Evolutionary conservation across 1,284 basidiomycete species (phyloP).

Genomic region (Erythrobasidium hasegawianum): DNA sequence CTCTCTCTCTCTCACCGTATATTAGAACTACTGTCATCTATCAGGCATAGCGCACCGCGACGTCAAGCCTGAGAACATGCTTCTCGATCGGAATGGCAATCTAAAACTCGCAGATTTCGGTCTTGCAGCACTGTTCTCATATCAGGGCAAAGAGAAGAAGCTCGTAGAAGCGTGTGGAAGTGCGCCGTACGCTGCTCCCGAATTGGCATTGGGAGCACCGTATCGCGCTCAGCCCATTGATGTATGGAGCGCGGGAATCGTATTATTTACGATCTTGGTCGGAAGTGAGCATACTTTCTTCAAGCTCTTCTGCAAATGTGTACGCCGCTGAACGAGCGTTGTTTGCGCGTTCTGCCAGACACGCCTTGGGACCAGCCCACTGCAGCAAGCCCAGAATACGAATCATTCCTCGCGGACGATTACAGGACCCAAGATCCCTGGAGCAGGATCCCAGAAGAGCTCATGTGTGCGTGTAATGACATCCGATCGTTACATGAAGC

Average conservation of each 20-base stretch:
- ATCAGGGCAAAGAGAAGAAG: constrained; percentile 76
- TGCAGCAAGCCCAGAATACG: constrained; percentile 69
- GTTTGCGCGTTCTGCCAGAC: too few relatives aligned
- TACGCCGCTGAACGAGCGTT: neutral
- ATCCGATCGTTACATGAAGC: too few relatives aligned
- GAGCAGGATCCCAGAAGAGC: constrained; percentile 60
- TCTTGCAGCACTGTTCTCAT: constrained; percentile 81
- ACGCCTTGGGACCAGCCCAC: constrained; percentile 98
- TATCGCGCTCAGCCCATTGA: constrained; percentile 92
- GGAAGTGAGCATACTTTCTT: too few relatives aligned
- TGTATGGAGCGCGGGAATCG: constrained; percentile 94
- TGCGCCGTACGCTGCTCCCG: constrained; percentile 67
- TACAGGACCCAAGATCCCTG: constrained; percentile 77
- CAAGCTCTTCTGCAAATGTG: constrained; percentile 37
- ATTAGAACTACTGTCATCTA: constrained; percentile 47
- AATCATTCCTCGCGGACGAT: constrained; percentile 68
- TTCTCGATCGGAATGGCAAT: constrained; percentile 48
- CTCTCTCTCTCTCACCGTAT: neutral
- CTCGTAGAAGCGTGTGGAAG: constrained; percentile 85
- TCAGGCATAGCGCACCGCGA: constrained; percentile 57
- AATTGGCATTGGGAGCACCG: constrained; percentile 49
- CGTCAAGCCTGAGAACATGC: constrained; percentile 53
- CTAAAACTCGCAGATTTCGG: constrained; percentile 97
- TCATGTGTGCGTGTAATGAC: neutral
- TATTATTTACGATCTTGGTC: constrained; percentile 83